Conservation (phyloP, 805 yeast genomes). For the Zygotorulaspora florentina region DNA sequence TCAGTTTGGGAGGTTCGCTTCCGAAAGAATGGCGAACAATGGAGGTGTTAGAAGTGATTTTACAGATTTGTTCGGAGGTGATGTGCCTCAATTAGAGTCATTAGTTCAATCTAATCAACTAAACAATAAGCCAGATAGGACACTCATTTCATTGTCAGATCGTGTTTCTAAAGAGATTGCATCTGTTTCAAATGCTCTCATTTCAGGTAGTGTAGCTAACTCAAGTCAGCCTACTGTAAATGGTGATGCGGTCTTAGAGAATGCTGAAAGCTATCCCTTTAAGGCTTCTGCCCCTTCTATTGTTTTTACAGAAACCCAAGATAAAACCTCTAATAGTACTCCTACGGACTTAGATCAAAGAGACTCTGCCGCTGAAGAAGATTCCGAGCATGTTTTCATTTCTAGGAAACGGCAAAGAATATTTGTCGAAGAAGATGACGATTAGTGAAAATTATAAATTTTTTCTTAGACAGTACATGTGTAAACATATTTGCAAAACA, state of each 20-base stretch:
- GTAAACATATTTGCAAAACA: neutral
- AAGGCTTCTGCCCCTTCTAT: too few species aligned
- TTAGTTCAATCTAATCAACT: slow-evolving; percentile 3
- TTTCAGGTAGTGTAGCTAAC: neutral
- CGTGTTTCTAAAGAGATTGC: slow-evolving; percentile 15
- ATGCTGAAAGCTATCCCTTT: neutral
- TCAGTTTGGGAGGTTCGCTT: slow-evolving; percentile 26
- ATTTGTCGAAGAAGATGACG: slow-evolving; percentile 29
- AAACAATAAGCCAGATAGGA: slow-evolving; percentile 15
- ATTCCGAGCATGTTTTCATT: slow-evolving; percentile 1
- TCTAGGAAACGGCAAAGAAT: slow-evolving; percentile 27
- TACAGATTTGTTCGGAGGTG: slow-evolving; percentile 29
- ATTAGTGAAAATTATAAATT: slow-evolving; percentile 4
- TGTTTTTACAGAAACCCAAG: too few species aligned
- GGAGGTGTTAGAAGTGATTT: slow-evolving; percentile 23
- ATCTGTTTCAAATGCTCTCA: neutral
- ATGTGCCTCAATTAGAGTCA: slow-evolving; percentile 16
- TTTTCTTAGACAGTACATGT: neutral
- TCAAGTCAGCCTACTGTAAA: neutral
- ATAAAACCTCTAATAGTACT: too few species aligned
- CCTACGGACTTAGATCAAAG: neutral
- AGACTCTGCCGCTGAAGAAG: slow-evolving; percentile 4
- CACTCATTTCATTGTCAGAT: slow-evolving; percentile 15
- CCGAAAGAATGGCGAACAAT: slow-evolving; percentile 27
- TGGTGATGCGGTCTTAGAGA: slow-evolving; percentile 3